phyloP scores from a whole-genome alignment of 768 basidiomycete genomes.

The Leucocoprinus leucothites region DNA sequence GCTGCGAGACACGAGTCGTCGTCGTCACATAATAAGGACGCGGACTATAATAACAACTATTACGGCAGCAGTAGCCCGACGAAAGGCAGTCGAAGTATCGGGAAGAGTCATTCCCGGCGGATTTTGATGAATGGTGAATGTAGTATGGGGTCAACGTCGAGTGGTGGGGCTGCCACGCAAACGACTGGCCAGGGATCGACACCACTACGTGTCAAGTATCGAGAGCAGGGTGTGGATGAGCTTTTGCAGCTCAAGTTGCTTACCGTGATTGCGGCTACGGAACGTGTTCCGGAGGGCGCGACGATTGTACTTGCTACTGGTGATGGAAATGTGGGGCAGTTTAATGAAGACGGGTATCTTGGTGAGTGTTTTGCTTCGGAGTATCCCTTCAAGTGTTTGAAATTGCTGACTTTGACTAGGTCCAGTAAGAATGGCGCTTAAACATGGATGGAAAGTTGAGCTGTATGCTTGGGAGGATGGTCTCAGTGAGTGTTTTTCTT shows the following conservation, averaged over 20 bases:
- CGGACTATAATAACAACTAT: slow-evolving; percentile 13
- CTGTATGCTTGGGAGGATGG: slow-evolving; percentile 90
- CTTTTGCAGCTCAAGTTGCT: slow-evolving; percentile 90
- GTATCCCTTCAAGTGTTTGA: background rate
- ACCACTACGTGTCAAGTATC: slow-evolving; percentile 50
- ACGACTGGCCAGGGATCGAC: slow-evolving; percentile 18
- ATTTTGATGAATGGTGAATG: slow-evolving; percentile 24
- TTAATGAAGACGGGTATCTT: slow-evolving; percentile 90
- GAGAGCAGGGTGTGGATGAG: slow-evolving; percentile 96
- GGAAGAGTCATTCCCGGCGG: slow-evolving; percentile 18
- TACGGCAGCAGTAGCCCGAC: slow-evolving; percentile 10
- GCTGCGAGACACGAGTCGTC: background rate
- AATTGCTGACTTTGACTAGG: slow-evolving; percentile 26
- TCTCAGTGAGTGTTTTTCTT: slow-evolving; percentile 44
- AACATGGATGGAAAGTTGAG: slow-evolving; percentile 93
- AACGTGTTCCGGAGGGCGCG: slow-evolving; percentile 59
- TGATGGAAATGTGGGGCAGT: slow-evolving; percentile 89
- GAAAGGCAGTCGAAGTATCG: background rate
- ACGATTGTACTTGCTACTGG: slow-evolving; percentile 93
- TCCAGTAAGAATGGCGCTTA: slow-evolving; percentile 80
- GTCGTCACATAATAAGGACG: slow-evolving; percentile 15
- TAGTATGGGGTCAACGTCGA: slow-evolving; percentile 23
- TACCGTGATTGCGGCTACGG: slow-evolving; percentile 74
- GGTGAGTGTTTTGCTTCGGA: slow-evolving; percentile 28
- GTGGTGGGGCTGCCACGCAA: slow-evolving; percentile 13